Conservation (phyloP, 495 filamentous ascomycete genomes). For the Hapsidospora chrysogenum region DNA sequence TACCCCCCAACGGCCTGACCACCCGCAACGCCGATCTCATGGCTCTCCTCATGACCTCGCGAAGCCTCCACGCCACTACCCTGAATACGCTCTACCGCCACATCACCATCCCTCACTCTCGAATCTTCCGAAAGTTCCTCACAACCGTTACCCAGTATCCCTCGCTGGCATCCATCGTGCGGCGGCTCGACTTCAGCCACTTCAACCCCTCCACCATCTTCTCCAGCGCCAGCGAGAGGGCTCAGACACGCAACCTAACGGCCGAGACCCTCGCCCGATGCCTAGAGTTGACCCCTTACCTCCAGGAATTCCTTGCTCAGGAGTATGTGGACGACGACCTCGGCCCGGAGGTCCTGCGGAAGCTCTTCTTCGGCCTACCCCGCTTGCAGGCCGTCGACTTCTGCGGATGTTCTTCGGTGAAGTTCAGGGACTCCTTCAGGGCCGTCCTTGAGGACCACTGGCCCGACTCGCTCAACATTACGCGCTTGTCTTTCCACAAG, state of each 20-base stretch:
- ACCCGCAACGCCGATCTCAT: constrained; percentile 73
- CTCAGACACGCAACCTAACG: constrained; percentile 68
- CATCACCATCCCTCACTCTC: constrained; percentile 75
- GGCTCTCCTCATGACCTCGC: constrained; percentile 59
- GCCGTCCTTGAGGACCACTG: constrained; percentile 19
- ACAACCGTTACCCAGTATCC: constrained; percentile 54
- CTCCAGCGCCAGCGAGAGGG: constrained; percentile 62
- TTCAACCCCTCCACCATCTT: constrained; percentile 75
- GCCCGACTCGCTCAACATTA: constrained; percentile 38
- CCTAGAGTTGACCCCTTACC: constrained; percentile 56
- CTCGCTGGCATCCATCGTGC: constrained; percentile 60
- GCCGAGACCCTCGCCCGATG: constrained; percentile 58
- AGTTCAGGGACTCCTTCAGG: constrained; percentile 45
- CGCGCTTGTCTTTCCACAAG: constrained; percentile 63
- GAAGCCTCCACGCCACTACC: constrained; percentile 58
- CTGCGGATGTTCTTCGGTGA: constrained; percentile 56
- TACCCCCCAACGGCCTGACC: constrained; percentile 61
- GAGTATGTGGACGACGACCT: constrained; percentile 76
- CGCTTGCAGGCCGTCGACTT: constrained; percentile 61
- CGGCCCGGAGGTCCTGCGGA: constrained; percentile 46
- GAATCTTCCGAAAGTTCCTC: constrained; percentile 76
- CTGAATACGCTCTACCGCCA: constrained; percentile 63
- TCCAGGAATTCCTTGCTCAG: constrained; percentile 68
- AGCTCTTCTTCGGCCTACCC: constrained; percentile 57
- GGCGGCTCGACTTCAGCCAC: constrained; percentile 74